Evolutionary conservation across 1,284 basidiomycete genomes (phyloP).

Genomic region (Grifola frondosa): DNA sequence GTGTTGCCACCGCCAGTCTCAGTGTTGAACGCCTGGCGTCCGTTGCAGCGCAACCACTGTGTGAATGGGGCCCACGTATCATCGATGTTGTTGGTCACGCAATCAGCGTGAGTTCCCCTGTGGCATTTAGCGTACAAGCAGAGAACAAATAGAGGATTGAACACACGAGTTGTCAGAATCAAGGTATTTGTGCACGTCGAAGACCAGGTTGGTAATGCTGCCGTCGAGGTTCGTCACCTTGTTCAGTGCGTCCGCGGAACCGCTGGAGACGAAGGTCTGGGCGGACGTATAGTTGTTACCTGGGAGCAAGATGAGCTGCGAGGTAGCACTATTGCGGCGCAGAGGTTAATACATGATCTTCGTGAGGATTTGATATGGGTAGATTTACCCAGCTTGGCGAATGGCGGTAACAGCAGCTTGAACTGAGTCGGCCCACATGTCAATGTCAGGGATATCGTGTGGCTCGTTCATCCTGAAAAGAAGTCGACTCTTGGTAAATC

Average conservation of each 20-base stretch:
- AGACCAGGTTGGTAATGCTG: constrained; percentile 46
- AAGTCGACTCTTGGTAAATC: background rate
- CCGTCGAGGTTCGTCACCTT: constrained; percentile 55
- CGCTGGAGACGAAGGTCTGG: constrained; percentile 50
- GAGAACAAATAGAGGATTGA: constrained; percentile 14
- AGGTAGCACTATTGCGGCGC: constrained; percentile 38
- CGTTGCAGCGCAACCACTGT: constrained; percentile 48
- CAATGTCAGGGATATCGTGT: constrained; percentile 47
- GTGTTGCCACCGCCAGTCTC: constrained; percentile 63
- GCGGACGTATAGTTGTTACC: constrained; percentile 55
- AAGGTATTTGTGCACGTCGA: constrained; percentile 68
- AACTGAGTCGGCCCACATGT: constrained; percentile 44
- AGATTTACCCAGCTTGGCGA: constrained; percentile 44
- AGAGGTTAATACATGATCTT: background rate
- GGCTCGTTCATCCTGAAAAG: constrained; percentile 53
- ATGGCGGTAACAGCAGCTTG: constrained; percentile 59
- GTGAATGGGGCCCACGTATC: constrained; percentile 48
- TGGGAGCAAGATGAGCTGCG: constrained; percentile 53
- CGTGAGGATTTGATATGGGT: background rate
- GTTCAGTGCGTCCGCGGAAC: constrained; percentile 52
- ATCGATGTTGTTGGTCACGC: constrained; percentile 53
- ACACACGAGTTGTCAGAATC: constrained; percentile 55
- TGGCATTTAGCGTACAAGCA: constrained; percentile 9
- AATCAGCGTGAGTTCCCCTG: constrained; percentile 39
- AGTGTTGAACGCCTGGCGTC: constrained; percentile 60